Percentiles rank a stretch among this genome's conserved stretches.
Conservation (phyloP, 2,329 filamentous ascomycete species). For the Knufia fluminis region DNA sequence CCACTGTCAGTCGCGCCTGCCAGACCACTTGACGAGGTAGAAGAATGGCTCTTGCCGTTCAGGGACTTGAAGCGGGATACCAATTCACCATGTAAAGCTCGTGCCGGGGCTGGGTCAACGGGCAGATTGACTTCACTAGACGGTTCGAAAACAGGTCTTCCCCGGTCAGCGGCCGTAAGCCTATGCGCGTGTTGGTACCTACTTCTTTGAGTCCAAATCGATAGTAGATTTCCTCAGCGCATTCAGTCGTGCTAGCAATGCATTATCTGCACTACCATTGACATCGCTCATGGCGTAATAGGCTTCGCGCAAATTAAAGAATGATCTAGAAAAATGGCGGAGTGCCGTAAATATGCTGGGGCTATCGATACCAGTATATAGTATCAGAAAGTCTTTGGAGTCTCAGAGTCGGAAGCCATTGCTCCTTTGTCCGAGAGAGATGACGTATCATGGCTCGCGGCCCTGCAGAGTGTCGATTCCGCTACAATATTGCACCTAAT, state of each 20-base stretch:
- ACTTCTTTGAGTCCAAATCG: slow-evolving; percentile 26
- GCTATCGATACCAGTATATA: too few species aligned
- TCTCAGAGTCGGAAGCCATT: too few species aligned
- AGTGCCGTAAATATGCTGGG: too few species aligned
- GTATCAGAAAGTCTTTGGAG: background rate
- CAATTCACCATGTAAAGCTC: slow-evolving; percentile 19
- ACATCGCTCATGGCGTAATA: slow-evolving; percentile 15
- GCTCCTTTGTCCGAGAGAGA: background rate
- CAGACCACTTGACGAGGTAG: background rate
- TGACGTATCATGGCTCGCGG: background rate
- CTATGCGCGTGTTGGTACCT: background rate
- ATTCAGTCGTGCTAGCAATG: slow-evolving; percentile 28
- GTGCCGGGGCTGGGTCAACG: slow-evolving; percentile 15
- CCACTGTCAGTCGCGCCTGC: slow-evolving; percentile 5
- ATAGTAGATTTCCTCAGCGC: slow-evolving; percentile 28
- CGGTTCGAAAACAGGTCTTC: background rate
- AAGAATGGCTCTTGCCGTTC: slow-evolving; percentile 1
- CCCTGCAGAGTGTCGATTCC: too few species aligned
- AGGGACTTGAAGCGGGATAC: slow-evolving; percentile 20
- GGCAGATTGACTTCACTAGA: background rate
- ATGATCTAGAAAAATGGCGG: too few species aligned
- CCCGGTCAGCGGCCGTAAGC: too few species aligned
- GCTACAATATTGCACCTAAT: background rate
- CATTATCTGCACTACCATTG: slow-evolving; percentile 14
- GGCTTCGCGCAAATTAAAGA: too few species aligned